Evolutionary conservation across 306 rosid genomes (phyloP).

Genomic region (Rubus parviflorus): DNA sequence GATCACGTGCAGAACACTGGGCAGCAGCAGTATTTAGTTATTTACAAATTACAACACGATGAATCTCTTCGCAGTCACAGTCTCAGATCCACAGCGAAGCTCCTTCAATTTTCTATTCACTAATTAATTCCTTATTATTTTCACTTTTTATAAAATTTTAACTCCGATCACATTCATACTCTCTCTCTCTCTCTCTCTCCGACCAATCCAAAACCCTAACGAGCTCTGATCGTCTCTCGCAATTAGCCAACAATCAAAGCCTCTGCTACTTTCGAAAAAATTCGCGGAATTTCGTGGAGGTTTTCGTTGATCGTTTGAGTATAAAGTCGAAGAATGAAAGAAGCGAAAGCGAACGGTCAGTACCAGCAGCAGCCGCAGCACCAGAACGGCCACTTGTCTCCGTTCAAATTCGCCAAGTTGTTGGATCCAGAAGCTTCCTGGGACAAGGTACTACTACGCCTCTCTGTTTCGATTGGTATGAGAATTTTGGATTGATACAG

Average conservation of each 20-base stretch:
- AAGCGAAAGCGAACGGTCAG: constrained; percentile 59
- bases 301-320: background rate
- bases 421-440: constrained; percentile 97
- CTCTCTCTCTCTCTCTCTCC: background rate
- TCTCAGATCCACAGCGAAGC: constrained; percentile 12
- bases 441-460: constrained; percentile 75
- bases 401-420: constrained; percentile 85
- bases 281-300: constrained; percentile 11
- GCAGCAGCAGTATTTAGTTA: background rate
- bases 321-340: constrained; percentile 61
- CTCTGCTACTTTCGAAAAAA: too few relatives aligned
- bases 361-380: constrained; percentile 46
- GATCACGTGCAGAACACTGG: too few relatives aligned
- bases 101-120: background rate
- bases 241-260: background rate
- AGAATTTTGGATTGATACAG: background rate
- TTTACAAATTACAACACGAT: background rate
- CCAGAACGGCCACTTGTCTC: constrained; percentile 89
- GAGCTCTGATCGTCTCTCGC: constrained; percentile 4
- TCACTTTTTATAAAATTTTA: background rate
- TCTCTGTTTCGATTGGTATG: background rate
- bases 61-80: background rate
- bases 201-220: constrained; percentile 49
- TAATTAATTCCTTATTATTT: background rate
- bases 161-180: background rate